Percentiles rank a stretch among this genome's conserved stretches.
Evolutionary conservation across 2,329 filamentous ascomycete genomes (phyloP).

Genomic region (Trichoderma arundinaceum): DNA sequence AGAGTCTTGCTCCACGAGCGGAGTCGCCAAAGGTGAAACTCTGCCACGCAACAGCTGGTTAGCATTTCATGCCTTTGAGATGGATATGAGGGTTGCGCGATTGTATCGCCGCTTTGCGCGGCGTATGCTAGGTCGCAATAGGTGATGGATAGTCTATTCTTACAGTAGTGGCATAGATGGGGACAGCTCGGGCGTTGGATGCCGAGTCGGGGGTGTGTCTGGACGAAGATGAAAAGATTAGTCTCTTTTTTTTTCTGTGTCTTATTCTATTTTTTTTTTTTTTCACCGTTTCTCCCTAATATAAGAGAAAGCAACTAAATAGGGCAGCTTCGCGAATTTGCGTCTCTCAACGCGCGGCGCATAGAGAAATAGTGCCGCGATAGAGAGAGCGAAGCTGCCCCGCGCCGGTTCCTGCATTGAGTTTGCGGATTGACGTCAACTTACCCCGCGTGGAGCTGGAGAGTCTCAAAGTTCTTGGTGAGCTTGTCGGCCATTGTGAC

Average conservation of each 20-base stretch:
- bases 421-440: constrained; percentile 36
- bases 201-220: constrained; percentile 80
- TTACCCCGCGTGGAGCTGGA: constrained; percentile 85
- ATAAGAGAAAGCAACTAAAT: too few species aligned
- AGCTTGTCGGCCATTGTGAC: constrained; percentile 48
- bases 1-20: constrained; percentile 90
- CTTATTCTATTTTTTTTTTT: not conserved
- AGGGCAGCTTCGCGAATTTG: too few species aligned
- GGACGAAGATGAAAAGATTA: constrained; percentile 32
- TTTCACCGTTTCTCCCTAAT: too few species aligned
- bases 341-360: too few species aligned
- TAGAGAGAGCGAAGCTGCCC: not conserved
- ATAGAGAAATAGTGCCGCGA: too few species aligned
- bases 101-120: not conserved
- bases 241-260: not conserved
- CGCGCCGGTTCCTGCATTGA: constrained; percentile 8
- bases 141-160: not conserved
- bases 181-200: constrained; percentile 88
- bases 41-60: constrained; percentile 49
- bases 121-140: not conserved
- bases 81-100: not conserved
- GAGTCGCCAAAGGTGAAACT: constrained; percentile 96
- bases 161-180: constrained; percentile 91
- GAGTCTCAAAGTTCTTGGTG: constrained; percentile 76
- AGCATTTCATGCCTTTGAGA: not conserved